These are phyloP conservation scores for Phalaenopsis equestris DNA, from an alignment of 106 monocot species.

Conservation along the genomic window DNA sequence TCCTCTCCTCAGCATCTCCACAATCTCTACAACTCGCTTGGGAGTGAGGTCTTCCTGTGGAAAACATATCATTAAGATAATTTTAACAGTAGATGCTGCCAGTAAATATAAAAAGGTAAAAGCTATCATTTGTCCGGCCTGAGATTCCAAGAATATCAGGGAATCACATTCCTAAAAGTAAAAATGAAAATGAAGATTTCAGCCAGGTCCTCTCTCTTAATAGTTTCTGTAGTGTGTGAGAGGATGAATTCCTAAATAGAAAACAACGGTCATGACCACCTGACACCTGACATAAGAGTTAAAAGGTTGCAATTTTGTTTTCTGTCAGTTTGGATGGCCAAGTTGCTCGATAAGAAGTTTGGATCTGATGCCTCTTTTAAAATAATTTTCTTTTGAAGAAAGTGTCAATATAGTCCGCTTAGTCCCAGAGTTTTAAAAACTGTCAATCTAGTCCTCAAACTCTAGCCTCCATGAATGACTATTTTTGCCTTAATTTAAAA, in stretches of 20 bases:
- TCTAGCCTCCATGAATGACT: too few relatives aligned
- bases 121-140: not conserved
- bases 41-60: constrained; percentile 88
- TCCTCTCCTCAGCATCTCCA: constrained; percentile 84
- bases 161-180: not conserved
- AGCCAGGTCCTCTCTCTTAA: not conserved
- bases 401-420: too few relatives aligned
- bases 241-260: not conserved
- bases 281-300: too few relatives aligned
- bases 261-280: not conserved
- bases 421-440: too few relatives aligned
- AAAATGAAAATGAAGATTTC: not conserved
- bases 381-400: too few relatives aligned
- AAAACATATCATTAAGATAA: not conserved
- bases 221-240: not conserved
- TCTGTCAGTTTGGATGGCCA: not conserved
- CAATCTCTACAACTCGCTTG: constrained; percentile 79
- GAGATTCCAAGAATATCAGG: not conserved
- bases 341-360: too few relatives aligned
- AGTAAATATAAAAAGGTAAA: not conserved
- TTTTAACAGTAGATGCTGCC: not conserved
- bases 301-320: not conserved
- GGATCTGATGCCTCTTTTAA: too few relatives aligned
- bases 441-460: too few relatives aligned
- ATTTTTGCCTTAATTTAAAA: too few relatives aligned